Conservation (phyloP, 2,329 filamentous ascomycete species). For the Paracamarosporium sp. region DNA sequence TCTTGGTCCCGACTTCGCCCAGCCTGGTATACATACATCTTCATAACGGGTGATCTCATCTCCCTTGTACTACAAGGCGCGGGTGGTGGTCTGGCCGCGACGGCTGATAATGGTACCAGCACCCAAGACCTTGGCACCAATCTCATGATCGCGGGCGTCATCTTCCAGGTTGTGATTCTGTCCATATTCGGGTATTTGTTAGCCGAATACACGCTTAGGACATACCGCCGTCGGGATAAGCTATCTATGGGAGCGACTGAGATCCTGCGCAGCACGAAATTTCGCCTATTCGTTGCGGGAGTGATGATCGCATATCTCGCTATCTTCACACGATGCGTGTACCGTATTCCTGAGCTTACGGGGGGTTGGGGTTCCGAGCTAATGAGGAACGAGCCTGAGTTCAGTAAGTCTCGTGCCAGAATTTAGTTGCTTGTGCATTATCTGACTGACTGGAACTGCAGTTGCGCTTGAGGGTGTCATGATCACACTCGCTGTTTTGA, state of each 20-base stretch:
- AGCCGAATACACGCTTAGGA: conserved; percentile 45
- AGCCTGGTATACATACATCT: conserved; percentile 62
- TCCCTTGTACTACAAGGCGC: conserved; percentile 66
- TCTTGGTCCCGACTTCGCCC: conserved; percentile 37
- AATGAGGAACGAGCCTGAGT: conserved; percentile 57
- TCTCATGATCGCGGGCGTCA: conserved; percentile 65
- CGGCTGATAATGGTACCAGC: conserved; percentile 51
- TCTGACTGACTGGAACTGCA: neutral
- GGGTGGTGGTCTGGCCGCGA: conserved; percentile 64
- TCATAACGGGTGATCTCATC: conserved; percentile 65
- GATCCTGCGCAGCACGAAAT: conserved; percentile 29
- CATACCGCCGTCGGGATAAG: conserved; percentile 32
- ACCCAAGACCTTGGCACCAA: conserved; percentile 56
- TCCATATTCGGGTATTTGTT: conserved; percentile 55
- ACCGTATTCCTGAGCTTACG: conserved; percentile 57
- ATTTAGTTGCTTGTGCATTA: neutral
- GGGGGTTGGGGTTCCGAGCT: conserved; percentile 54
- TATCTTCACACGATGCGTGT: conserved; percentile 57
- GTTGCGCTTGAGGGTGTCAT: conserved; percentile 61
- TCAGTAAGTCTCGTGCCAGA: conserved; percentile 34
- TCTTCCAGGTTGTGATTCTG: conserved; percentile 62
- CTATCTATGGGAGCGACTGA: conserved; percentile 25
- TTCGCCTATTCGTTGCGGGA: conserved; percentile 40
- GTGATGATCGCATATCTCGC: conserved; percentile 50
- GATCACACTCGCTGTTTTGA: conserved; percentile 56